Evolutionary conservation across 2,329 filamentous ascomycete genomes (phyloP), one percentile per base, ranked within the genome.

Genomic region (Gyromitra esculenta): DNA sequence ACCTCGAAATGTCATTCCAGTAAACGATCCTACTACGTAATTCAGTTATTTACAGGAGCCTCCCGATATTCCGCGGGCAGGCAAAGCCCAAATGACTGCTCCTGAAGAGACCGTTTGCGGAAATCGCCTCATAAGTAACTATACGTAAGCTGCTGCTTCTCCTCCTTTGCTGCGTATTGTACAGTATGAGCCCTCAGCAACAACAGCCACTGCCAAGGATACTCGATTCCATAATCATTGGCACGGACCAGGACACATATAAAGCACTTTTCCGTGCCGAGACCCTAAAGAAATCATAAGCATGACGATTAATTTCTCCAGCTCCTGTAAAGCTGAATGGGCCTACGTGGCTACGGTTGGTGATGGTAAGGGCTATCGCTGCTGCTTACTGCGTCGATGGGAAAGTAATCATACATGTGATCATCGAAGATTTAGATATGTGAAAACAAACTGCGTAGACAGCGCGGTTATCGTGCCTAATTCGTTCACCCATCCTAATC

Each of bases 311-410:
- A 37, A 37, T 35, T 25, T 5, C 59, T n/a, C n/a, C 59, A 43
- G 18, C 59, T 25, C 15, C 59, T 45, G 15, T 13, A 37, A 35
- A 52, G 62, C 62, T 65, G 62, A 65, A 52, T 41, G 63, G 63
- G 15, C 6, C 45, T 52, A 41, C 48, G 63, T 54, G 45, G 63
- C 41, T n/a, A 37, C 11, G 56, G 15, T 39, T 15, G 15, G 11
- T 62, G 35, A 62, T 62, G 25, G 7, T 6, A n/a, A 54, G 9
- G 13, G 54, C 31, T 57, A 50, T 50, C 25, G 35, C 41, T 21
- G 5, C 15, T 50, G 48, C 59, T 63, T 43, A 63, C 59, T 63
- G 37, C 59, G 63, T 66, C 18, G 31, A 21, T 35, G n/a, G 25
- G 18, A 13, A 21, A n/a, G 15, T 66, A 54, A 65, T 54, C 63